Evolutionary conservation across 345 rosid species (phyloP).

Genomic region (Erucastrum elatum): DNA sequence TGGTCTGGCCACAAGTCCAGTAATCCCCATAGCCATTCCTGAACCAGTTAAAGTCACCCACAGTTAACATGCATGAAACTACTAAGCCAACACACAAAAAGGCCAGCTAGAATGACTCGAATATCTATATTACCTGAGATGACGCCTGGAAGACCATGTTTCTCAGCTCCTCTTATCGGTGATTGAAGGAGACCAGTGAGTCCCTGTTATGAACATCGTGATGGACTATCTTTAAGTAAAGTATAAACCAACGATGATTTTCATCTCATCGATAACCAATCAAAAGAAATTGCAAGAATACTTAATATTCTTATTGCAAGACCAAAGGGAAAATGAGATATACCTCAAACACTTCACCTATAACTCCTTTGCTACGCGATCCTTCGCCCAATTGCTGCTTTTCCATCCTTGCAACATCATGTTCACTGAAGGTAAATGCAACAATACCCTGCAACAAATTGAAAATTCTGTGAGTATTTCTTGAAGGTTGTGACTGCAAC

Average conservation of each 20-base stretch:
- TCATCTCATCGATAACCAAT: conserved; percentile 15
- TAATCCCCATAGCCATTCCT: conserved; percentile 86
- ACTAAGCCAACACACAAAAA: conserved; percentile 7
- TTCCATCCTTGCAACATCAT: conserved; percentile 77
- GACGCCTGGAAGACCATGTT: conserved; percentile 92
- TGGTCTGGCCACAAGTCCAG: conserved; percentile 96
- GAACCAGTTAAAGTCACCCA: conserved; percentile 24
- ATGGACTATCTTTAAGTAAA: conserved; percentile 1
- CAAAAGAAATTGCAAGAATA: conserved; percentile 14
- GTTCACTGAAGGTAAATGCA: conserved; percentile 92
- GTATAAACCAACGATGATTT: conserved; percentile 1
- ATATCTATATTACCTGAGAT: conserved; percentile 57
- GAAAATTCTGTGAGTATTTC: conserved; percentile 20
- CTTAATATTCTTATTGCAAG: conserved; percentile 13
- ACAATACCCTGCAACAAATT: conserved; percentile 70
- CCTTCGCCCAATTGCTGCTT: conserved; percentile 66
- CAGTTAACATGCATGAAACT: conserved; percentile 4
- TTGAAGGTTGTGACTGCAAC: conserved; percentile 7
- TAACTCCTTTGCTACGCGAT: conserved; percentile 86
- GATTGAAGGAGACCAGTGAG: conserved; percentile 93
- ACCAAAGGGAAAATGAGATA: conserved; percentile 20
- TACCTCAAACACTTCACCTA: conserved; percentile 95
- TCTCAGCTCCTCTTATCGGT: conserved; percentile 89
- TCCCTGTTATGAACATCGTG: conserved; percentile 53
- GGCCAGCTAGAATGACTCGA: neutral